These are phyloP conservation scores for Cucurbita ficifolia DNA, from an alignment of 306 rosid species.

Conservation along the genomic window DNA sequence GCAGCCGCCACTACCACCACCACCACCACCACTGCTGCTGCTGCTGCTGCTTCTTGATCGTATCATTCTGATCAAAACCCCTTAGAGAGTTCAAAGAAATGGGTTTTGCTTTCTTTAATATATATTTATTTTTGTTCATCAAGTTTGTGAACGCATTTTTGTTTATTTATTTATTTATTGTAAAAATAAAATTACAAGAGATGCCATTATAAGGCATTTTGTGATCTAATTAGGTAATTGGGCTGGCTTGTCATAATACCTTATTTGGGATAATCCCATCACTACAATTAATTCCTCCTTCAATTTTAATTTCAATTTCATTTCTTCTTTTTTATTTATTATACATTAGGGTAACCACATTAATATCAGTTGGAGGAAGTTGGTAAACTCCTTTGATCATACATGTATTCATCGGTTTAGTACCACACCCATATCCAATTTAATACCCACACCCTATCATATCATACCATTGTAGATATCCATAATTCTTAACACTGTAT, in stretches of 20 bases:
- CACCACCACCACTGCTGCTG: no score
- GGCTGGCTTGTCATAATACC: slow-evolving; percentile 1
- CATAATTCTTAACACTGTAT: no score
- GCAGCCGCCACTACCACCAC: not conserved
- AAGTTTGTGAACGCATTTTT: not conserved
- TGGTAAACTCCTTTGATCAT: not conserved
- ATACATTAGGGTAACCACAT: not conserved
- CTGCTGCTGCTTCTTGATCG: slow-evolving; percentile 1
- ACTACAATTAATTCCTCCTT: not conserved
- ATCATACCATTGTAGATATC: no score
- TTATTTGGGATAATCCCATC: slow-evolving; percentile 6
- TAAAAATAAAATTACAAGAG: not conserved
- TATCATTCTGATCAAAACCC: not conserved
- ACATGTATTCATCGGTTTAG: no score
- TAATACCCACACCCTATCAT: no score
- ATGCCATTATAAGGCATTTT: not conserved
- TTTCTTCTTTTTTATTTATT: not conserved
- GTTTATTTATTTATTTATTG: not conserved
- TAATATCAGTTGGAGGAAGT: slow-evolving; percentile 6
- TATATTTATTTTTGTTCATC: not conserved
- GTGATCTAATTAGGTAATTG: slow-evolving; percentile 9
- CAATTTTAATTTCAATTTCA: not conserved
- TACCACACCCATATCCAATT: no score
- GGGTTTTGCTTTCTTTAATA: not conserved
- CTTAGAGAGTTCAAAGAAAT: not conserved